phyloP scores from a whole-genome alignment of 768 basidiomycete genomes.

The Hemileccinum rubropunctum region DNA sequence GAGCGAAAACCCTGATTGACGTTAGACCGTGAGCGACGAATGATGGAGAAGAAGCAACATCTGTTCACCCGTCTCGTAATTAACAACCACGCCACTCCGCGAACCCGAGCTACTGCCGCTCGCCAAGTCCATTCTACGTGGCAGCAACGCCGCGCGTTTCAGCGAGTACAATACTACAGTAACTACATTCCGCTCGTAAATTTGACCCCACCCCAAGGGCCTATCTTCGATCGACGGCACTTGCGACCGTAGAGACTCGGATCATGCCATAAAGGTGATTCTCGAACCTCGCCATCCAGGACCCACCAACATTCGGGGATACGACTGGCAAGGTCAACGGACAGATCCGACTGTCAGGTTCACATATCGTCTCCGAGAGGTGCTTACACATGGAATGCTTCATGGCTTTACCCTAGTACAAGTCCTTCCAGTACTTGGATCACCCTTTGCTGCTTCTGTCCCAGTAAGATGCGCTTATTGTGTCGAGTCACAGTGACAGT shows the following conservation, averaged over 20 bases:
- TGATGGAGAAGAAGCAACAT: constrained; percentile 15
- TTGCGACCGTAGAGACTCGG: background rate
- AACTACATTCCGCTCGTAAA: too few relatives aligned
- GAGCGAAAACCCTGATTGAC: constrained; percentile 8
- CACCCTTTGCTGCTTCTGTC: constrained; percentile 68
- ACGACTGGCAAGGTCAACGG: too few relatives aligned
- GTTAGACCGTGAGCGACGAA: constrained; percentile 16
- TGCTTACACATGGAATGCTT: background rate
- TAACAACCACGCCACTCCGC: constrained; percentile 17
- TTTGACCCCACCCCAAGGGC: background rate
- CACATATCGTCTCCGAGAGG: too few relatives aligned
- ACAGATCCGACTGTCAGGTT: too few relatives aligned
- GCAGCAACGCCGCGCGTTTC: too few relatives aligned
- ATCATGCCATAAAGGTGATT: constrained; percentile 14
- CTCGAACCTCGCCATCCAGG: too few relatives aligned
- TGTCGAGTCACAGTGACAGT: background rate
- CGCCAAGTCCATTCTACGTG: too few relatives aligned
- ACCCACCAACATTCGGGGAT: too few relatives aligned
- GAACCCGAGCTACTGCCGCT: background rate
- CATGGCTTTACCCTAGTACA: too few relatives aligned
- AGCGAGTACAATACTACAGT: too few relatives aligned
- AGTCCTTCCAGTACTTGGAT: constrained; percentile 64
- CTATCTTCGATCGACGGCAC: constrained; percentile 7
- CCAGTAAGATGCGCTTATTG: background rate
- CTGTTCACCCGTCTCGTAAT: constrained; percentile 11